These are phyloP conservation scores for Colletotrichum endophyticum DNA, from an alignment of 2,329 filamentous ascomycete genomes.

Conservation along the genomic window DNA sequence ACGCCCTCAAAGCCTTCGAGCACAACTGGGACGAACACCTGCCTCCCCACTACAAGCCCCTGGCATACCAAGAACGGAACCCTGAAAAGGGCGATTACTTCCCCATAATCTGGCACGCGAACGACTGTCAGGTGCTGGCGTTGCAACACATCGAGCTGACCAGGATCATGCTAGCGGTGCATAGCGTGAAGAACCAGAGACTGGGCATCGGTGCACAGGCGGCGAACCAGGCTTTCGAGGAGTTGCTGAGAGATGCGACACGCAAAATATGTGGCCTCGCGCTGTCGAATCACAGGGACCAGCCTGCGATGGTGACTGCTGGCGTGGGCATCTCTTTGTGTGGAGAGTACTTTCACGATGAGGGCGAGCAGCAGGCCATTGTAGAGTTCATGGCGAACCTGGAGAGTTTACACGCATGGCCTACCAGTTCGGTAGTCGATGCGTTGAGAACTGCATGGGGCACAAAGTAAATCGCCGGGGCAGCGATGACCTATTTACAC, in stretches of 20 bases:
- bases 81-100: constrained; percentile 47
- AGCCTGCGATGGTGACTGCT: constrained; percentile 60
- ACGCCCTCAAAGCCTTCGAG: constrained; percentile 48
- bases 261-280: constrained; percentile 64
- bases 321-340: constrained; percentile 55
- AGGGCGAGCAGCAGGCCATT: constrained; percentile 50
- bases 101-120: constrained; percentile 47
- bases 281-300: constrained; percentile 57
- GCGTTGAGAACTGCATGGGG: constrained; percentile 55
- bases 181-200: constrained; percentile 47
- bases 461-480: not conserved
- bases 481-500: not conserved
- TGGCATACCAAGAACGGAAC: constrained; percentile 46
- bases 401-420: constrained; percentile 54
- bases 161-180: constrained; percentile 61
- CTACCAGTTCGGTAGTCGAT: constrained; percentile 50
- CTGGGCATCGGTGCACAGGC: constrained; percentile 44
- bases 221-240: constrained; percentile 33
- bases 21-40: constrained; percentile 50
- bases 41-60: constrained; percentile 58
- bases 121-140: not conserved
- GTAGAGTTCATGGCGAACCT: constrained; percentile 50
- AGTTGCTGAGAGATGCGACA: constrained; percentile 50
- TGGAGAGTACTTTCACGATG: constrained; percentile 53
- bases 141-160: not conserved